phyloP scores from a whole-genome alignment of 2,329 filamentous ascomycete species.

The Aspergillus tanneri region DNA sequence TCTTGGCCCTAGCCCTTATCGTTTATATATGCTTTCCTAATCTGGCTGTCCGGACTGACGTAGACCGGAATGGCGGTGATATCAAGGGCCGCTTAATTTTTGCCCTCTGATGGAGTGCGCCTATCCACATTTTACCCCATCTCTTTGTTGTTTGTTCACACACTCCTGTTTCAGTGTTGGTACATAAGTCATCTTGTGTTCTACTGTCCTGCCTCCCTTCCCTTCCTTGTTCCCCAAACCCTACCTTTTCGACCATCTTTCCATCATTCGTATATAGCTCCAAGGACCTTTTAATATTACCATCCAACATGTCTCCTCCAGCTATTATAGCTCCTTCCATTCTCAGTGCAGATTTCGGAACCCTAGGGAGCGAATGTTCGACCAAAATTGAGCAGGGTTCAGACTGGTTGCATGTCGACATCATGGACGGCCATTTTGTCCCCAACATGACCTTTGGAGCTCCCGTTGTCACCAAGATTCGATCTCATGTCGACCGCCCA shows the following conservation, averaged over 20 bases:
- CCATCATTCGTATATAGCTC: background rate
- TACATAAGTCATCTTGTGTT: conserved; percentile 7
- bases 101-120: conserved; percentile 4
- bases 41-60: conserved; percentile 25
- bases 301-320: conserved; percentile 70
- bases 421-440: conserved; percentile 98
- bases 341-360: conserved; percentile 91
- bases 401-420: conserved; percentile 94
- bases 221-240: conserved; percentile 5
- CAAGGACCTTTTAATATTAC: background rate
- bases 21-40: conserved; percentile 13
- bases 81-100: conserved; percentile 13
- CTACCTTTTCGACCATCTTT: background rate
- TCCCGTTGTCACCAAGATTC: conserved; percentile 91
- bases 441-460: conserved; percentile 97
- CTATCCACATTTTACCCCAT: conserved; percentile 9
- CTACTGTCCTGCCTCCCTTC: conserved; percentile 6
- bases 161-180: background rate
- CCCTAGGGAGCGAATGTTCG: conserved; percentile 80
- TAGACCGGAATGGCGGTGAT: conserved; percentile 22
- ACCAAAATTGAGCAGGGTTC: conserved; percentile 82
- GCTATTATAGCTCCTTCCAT: conserved; percentile 99
- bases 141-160: conserved; percentile 10
- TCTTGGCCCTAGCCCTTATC: conserved; percentile 27
- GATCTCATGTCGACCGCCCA: conserved; percentile 77